Base-by-base conservation (phyloP, 805 yeast species). In the Zygoascus biomembranicola region DNA sequence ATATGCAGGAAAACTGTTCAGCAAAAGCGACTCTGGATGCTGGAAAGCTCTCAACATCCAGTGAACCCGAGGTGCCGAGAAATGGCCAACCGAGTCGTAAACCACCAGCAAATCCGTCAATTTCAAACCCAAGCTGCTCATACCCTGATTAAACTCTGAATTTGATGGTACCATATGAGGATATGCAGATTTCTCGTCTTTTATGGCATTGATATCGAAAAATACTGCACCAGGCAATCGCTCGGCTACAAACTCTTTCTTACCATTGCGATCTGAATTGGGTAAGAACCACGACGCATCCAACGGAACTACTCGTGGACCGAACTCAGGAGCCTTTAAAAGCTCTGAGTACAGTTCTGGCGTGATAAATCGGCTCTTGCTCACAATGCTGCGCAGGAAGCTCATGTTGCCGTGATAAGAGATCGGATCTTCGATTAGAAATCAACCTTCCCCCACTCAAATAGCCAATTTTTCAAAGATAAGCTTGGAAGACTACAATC, bases 211-310 rank as follows among this genome's bases (percentile, higher is more conserved):
- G 50, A 92, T 79, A 62, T 89, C 96, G 61, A 90, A 86, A 68
- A 76, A 88, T 2, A 81, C 80, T 0, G 97, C 77, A 8, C 78
- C 72, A 14, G 83, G 82, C 9, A 86, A 70, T 56, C 97, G 77
- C 51, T 77, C 81, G 23, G 89, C 88, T 28, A 47, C 47, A 55
- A 55, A 54, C 26, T 65, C 69, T 19, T 76, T 73, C 41, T 66
- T 68, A 0, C 85, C 90, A 58, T 79, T 74, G 45, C 78, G 74
- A 10, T 84, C 82, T 42, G 71, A 73, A 63, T 82, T 84, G 48
- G 98, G 97, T 80, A 92, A 77, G 68, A 82, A 89, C 97, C 98
- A 94, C 0, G 97, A 83, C 4, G 95, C 81, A 67, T 92, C 99
- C 19, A 92, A 72, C 0, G 96, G 58, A 14, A 57, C 49, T n/a